Evolutionary conservation across 768 basidiomycete genomes (phyloP), one percentile per base, ranked within the genome.

Genomic region (Lentinula raphanica): DNA sequence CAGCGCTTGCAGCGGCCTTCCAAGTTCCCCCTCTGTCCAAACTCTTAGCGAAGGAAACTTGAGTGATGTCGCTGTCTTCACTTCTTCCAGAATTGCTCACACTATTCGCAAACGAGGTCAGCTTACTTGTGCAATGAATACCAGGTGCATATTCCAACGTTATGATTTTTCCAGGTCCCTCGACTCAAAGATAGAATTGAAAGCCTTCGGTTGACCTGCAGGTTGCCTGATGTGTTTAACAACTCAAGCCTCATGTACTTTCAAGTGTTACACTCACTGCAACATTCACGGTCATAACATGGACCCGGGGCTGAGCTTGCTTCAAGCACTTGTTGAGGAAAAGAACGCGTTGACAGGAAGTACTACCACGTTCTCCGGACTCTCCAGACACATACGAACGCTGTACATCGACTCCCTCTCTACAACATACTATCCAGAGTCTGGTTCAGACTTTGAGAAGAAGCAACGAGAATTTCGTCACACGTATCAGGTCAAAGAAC

Each of bases 181-280:
- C 21, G 53, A 35, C 53, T 54, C 15, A 11, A 39, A 40, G 53
- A 54, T n/a, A 54, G 53, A 17, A 54, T n/a, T n/a, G n/a, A 54
- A 36, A 40, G 53, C 17, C 40, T 54, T 17, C 36, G 53, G 17
- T 25, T 5, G 2, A 54, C 53, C 25, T 54, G 53, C 25, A 21
- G 1, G 11, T 23, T 23, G 21, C 11, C 42, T 0, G 53, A 39
- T 21, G n/a, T n/a, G n/a, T n/a, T n/a, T n/a, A 31, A 7, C 38
- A 5, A 5, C 31, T 54, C 19, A 39, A 42, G 23, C 38, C 53
- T 39, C 53, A 40, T 40, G 36, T 54, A 21, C 53, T 54, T 12
- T 19, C 53, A 12, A 39, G 42, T 29, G 23, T 54, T 23, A 54
- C 53, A 15, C 53, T 54, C 5, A n/a, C n/a, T n/a, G n/a, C n/a